These are phyloP conservation scores for Gentiana macrophylla DNA, from an alignment of 257 asterid species.

Conservation along the genomic window DNA sequence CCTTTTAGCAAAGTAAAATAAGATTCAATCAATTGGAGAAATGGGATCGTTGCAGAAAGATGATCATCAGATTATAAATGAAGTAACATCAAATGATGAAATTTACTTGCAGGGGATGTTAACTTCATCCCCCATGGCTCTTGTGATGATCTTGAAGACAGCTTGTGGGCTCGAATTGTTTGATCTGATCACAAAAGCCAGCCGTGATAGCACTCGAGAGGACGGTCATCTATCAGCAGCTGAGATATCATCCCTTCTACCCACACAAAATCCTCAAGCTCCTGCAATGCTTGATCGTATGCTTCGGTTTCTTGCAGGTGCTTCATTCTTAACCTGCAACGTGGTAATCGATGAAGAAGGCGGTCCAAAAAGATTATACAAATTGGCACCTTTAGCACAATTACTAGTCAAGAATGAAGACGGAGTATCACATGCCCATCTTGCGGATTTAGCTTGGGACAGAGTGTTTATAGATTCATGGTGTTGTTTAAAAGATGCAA, in stretches of 20 bases:
- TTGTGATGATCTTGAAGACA: slow-evolving; percentile 11
- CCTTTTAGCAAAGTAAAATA: not conserved
- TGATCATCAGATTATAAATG: too few species aligned
- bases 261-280: slow-evolving; percentile 14
- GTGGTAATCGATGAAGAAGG: slow-evolving; percentile 1
- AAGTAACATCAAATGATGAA: slow-evolving; percentile 6
- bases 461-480: slow-evolving; percentile 20
- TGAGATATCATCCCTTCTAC: slow-evolving; percentile 12
- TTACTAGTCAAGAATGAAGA: slow-evolving; percentile 6
- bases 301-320: slow-evolving; percentile 12
- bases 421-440: slow-evolving; percentile 6
- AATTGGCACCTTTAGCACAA: slow-evolving; percentile 9
- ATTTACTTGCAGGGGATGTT: slow-evolving; percentile 11
- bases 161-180: slow-evolving; percentile 15
- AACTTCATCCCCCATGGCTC: slow-evolving; percentile 3
- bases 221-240: slow-evolving; percentile 8
- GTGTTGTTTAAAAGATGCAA: slow-evolving; percentile 28
- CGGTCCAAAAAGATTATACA: slow-evolving; percentile 2
- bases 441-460: slow-evolving; percentile 7
- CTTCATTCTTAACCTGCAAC: slow-evolving; percentile 3
- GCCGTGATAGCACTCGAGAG: not conserved
- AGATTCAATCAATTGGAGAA: not conserved
- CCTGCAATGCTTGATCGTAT: slow-evolving; percentile 16
- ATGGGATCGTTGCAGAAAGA: not conserved
- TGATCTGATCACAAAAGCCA: slow-evolving; percentile 12